Base-by-base conservation (phyloP, 768 basidiomycete species). In the Gloeostereum incarnatum region DNA sequence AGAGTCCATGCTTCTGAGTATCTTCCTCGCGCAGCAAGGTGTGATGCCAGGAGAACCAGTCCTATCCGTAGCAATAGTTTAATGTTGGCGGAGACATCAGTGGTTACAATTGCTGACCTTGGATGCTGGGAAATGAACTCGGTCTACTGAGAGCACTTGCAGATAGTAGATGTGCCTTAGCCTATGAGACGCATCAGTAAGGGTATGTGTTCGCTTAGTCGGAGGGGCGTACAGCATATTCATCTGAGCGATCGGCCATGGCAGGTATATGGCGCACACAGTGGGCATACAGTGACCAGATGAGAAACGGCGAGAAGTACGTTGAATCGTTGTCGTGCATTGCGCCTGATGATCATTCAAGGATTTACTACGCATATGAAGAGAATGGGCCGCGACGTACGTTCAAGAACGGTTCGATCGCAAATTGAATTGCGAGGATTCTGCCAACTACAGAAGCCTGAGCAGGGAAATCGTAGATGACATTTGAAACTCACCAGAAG, bases 1-100 rank as follows among this genome's bases (percentile, higher is more conserved):
- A 43, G 37, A 23, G 37, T 38, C 41, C 41, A 43, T 16, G 41
- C 36, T 17, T 43, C 36, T 3, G 30, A 31, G 31, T 43, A 43
- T 36, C 33, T 37, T 3, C 41, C 41, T 6, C 41, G 27, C 24
- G 41, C 36, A 22, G 41, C 41, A 36, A 31, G 22, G 20, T 43
- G 41, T 6, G 41, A 38, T 24, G 41, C 36, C 6, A 43, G 36
- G 10, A 43, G 31, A 21, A 43, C 23, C 22, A 43, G 18, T 8
- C 41, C 41, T 42, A 34, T 19, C 8, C 9, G 10, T 9, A 8
- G 10, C 8, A 14, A 27, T 8, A 8, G 14, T 27, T 8, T 8
- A 14, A 27, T 8, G 26, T n/a, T 8, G 14, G 26, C 3, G 16
- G 20, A 7, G 10, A 27, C 8, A 6, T 6, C 6, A 29, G 24